Base-by-base conservation (phyloP, 169 alveolate species). In the Cryptosporidium canis region DNA sequence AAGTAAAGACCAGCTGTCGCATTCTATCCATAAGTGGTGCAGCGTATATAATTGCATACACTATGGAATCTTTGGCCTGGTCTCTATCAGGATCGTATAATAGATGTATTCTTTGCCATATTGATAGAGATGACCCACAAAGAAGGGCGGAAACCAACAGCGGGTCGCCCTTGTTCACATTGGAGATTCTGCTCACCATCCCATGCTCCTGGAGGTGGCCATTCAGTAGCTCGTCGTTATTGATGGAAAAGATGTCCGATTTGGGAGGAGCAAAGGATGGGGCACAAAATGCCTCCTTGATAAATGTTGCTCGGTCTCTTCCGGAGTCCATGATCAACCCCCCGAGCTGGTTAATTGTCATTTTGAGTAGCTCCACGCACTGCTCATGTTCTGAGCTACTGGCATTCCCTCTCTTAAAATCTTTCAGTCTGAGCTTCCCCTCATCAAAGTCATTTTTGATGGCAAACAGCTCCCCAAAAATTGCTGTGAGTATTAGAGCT, bases 11-110 rank as follows among this genome's bases (percentile, higher is more conserved):
- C 44, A 77, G 31, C 39, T 77, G 87, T 37, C 87, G 33, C 87
- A 77, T 77, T 77, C 87, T 77, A 31, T 77, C 87, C 87, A 77
- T 77, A 4, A 58, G 51, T 9, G 87, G 87, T 27, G 72, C 87
- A 58, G 87, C 87, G 24, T 77, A 77, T 29, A 61, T 45, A 14
- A 77, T n/a, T 41, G 87, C 68, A 77, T 77, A 61, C 0, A 77
- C 87, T 2, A 77, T 77, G n/a, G 71, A 77, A 18, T 77, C 87
- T 39, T 77, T 77, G 35, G 87, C 51, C 21, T 55, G 70, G 11
- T 77, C 71, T 77, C 87, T 77, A 29, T 77, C 87, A 24, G 87
- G 87, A 37, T 77, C 87, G 43, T 77, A 77, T 58, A 77, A 29
- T 41, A 77, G 66, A 43, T 77, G 72, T 18, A 77, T 55, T 61